Evolutionary conservation across 2,329 filamentous ascomycete genomes (phyloP).

Genomic region (Penicillium sp.): DNA sequence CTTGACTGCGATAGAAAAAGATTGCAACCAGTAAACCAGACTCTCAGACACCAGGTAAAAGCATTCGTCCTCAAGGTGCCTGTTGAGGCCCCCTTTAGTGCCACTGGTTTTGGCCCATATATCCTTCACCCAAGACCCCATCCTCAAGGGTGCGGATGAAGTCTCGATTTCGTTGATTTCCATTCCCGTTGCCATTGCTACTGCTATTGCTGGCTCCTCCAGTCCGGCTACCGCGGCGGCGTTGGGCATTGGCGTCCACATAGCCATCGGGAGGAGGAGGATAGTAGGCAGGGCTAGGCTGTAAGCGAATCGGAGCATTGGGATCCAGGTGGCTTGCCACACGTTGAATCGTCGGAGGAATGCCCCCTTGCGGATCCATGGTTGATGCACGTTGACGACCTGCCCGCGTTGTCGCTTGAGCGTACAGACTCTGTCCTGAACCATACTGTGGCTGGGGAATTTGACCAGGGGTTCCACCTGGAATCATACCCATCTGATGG

Average conservation of each 20-base stretch:
- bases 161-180: slow-evolving; percentile 64
- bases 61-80: neutral
- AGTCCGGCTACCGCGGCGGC: slow-evolving; percentile 73
- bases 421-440: slow-evolving; percentile 70
- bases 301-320: slow-evolving; percentile 86
- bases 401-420: slow-evolving; percentile 72
- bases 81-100: slow-evolving; percentile 44
- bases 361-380: slow-evolving; percentile 93
- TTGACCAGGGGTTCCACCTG: slow-evolving; percentile 53
- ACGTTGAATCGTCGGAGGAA: slow-evolving; percentile 87
- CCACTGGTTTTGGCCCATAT: slow-evolving; percentile 76
- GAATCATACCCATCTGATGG: slow-evolving; percentile 68
- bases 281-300: slow-evolving; percentile 96
- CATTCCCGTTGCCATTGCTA: slow-evolving; percentile 41
- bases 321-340: slow-evolving; percentile 96
- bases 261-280: slow-evolving; percentile 86
- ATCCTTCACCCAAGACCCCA: slow-evolving; percentile 88
- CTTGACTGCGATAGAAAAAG: slow-evolving; percentile 6
- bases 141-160: slow-evolving; percentile 96
- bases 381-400: slow-evolving; percentile 89
- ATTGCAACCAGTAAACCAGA: neutral
- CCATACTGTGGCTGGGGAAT: slow-evolving; percentile 64
- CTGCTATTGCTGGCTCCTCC: slow-evolving; percentile 22
- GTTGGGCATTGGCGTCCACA: slow-evolving; percentile 64
- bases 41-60: slow-evolving; percentile 3